Evolutionary conservation across 768 basidiomycete genomes (phyloP).

Genomic region (Boletales sp.): DNA sequence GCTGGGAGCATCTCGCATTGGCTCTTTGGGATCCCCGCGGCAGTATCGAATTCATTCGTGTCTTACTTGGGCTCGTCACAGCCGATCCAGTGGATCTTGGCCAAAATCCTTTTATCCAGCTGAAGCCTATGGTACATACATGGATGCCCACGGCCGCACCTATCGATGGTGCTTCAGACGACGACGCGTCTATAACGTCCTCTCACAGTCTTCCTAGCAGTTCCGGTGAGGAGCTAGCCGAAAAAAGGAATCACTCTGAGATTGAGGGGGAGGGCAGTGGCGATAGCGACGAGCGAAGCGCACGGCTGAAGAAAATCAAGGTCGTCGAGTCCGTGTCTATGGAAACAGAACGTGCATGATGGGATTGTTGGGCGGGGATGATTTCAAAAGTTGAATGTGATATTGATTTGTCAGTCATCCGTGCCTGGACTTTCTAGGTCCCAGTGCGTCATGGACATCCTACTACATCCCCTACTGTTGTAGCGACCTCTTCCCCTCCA

Average conservation of each 20-base stretch:
- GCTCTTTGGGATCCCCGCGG: slow-evolving; percentile 3
- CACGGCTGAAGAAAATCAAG: neutral
- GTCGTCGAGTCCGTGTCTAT: neutral
- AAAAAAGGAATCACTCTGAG: neutral
- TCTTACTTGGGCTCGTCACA: slow-evolving; percentile 13
- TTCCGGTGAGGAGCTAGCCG: neutral
- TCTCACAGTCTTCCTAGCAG: neutral
- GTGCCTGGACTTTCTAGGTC: no score
- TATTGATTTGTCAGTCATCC: no score
- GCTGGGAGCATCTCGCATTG: slow-evolving; percentile 7
- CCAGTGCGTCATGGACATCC: no score
- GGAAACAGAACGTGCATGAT: no score
- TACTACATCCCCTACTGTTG: no score
- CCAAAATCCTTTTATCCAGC: slow-evolving; percentile 1
- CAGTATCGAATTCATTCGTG: slow-evolving; percentile 9
- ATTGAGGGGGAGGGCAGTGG: neutral
- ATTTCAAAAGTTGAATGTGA: no score
- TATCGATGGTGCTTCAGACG: neutral
- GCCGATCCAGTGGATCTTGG: slow-evolving; percentile 6
- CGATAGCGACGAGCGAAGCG: neutral
- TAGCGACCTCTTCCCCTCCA: no score
- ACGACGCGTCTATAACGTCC: neutral
- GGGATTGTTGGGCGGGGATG: no score
- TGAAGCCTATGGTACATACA: neutral
- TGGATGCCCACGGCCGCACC: neutral